Conservation (phyloP, 2,329 filamentous ascomycete species). For the Pseudogymnoascus sp. region DNA sequence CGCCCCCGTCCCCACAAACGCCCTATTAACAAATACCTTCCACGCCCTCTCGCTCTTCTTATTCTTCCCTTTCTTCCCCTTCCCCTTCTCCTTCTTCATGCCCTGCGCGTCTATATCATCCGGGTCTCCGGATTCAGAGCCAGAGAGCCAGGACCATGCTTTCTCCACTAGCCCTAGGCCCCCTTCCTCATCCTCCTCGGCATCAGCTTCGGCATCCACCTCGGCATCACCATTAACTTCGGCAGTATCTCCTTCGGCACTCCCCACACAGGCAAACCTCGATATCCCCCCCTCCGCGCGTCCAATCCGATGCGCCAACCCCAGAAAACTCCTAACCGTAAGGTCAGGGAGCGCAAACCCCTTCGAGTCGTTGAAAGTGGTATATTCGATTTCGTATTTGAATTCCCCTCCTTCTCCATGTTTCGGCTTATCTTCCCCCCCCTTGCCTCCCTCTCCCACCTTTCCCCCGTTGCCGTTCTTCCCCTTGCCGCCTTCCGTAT, state of each 20-base stretch:
- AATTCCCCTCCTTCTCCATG: constrained; percentile 52
- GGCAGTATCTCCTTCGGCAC: too few species aligned
- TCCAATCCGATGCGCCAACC: constrained; percentile 72
- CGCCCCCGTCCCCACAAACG: constrained; percentile 58
- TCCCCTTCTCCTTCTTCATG: constrained; percentile 28
- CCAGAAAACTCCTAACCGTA: constrained; percentile 72
- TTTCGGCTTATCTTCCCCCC: constrained; percentile 43
- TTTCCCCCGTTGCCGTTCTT: constrained; percentile 21
- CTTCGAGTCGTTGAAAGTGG: constrained; percentile 62
- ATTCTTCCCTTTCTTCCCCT: constrained; percentile 40
- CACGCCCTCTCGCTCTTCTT: constrained; percentile 58
- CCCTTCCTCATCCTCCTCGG: constrained; percentile 19
- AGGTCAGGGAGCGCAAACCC: constrained; percentile 71
- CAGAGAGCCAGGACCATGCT: constrained; percentile 6
- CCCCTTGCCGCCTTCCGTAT: constrained; percentile 13
- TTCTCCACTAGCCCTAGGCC: constrained; percentile 16
- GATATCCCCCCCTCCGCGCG: constrained; percentile 30
- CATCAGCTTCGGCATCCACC: constrained; percentile 15
- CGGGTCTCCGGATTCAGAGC: constrained; percentile 17
- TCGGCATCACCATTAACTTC: too few species aligned
- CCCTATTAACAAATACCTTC: constrained; percentile 67
- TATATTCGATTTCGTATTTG: constrained; percentile 75
- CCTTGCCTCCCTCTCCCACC: constrained; percentile 18
- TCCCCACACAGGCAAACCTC: background rate
- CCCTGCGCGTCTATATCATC: constrained; percentile 20